phyloP scores from a whole-genome alignment of 2,329 filamentous ascomycete genomes.

The Fusarium compactum region DNA sequence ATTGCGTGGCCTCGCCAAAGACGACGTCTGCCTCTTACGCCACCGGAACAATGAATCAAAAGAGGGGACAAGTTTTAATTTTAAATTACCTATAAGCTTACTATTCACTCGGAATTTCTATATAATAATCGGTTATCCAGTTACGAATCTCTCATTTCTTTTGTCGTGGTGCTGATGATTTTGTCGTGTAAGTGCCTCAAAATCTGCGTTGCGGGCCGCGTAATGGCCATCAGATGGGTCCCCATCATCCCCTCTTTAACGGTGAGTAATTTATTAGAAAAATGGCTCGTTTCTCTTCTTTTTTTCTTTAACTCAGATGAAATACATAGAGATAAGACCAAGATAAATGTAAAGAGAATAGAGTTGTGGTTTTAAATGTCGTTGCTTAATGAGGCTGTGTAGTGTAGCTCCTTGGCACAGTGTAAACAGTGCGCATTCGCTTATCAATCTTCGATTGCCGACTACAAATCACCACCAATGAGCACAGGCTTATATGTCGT shows the following conservation, averaged over 20 bases:
- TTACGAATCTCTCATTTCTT: conserved; percentile 2
- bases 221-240: conserved; percentile 31
- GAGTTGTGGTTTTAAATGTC: conserved; percentile 13
- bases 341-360: background rate
- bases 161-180: background rate
- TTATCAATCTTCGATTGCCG: background rate
- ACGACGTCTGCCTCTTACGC: conserved; percentile 43
- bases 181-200: conserved; percentile 23
- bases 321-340: background rate
- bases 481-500: background rate
- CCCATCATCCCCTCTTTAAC: conserved; percentile 20
- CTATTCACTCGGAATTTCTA: background rate
- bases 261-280: conserved; percentile 7
- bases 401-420: conserved; percentile 18
- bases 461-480: background rate
- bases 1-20: conserved; percentile 52
- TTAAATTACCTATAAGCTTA: background rate
- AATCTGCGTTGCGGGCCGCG: conserved; percentile 28
- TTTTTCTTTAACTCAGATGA: accelerated
- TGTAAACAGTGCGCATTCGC: background rate
- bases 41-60: conserved; percentile 17
- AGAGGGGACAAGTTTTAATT: background rate
- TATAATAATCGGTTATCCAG: background rate
- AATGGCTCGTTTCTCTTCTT: background rate
- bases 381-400: conserved; percentile 27